phyloP scores from a whole-genome alignment of 441 rosid species.

The Bruguiera hainesii region DNA sequence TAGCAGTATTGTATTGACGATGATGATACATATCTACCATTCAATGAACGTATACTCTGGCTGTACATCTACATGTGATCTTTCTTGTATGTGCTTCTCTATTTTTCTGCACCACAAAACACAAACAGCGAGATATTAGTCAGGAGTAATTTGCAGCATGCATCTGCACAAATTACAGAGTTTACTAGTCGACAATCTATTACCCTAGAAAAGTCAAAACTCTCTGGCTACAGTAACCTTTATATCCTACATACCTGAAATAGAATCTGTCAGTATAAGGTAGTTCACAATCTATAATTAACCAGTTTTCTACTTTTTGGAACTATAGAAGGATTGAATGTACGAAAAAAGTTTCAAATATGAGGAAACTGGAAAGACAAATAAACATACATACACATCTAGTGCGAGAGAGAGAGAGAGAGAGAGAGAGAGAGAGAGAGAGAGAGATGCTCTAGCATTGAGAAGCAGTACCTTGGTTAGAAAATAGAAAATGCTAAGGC shows the following conservation, averaged over 20 bases:
- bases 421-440: no score
- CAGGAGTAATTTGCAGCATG: neutral
- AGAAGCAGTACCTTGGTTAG: constrained; percentile 36
- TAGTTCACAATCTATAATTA: neutral
- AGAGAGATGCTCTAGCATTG: neutral
- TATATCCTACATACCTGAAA: constrained; percentile 35
- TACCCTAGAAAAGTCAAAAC: constrained; percentile 26
- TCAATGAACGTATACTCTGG: constrained; percentile 38
- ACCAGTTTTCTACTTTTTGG: neutral
- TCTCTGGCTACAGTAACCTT: constrained; percentile 26
- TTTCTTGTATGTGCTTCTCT: constrained; percentile 40
- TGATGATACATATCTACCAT: constrained; percentile 34
- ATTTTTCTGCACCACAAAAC: constrained; percentile 37
- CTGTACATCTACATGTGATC: constrained; percentile 47
- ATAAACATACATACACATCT: no score
- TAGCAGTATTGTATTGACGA: constrained; percentile 41
- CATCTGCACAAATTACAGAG: no score
- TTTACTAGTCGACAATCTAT: neutral
- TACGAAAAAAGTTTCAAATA: no score
- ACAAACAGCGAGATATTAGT: constrained; percentile 2
- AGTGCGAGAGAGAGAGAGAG: no score
- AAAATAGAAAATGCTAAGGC: constrained; percentile 20
- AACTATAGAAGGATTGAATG: neutral
- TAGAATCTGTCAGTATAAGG: constrained; percentile 26
- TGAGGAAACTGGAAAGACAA: no score